Conservation (phyloP, 164 flowering plant genomes). For the Piper longum region DNA sequence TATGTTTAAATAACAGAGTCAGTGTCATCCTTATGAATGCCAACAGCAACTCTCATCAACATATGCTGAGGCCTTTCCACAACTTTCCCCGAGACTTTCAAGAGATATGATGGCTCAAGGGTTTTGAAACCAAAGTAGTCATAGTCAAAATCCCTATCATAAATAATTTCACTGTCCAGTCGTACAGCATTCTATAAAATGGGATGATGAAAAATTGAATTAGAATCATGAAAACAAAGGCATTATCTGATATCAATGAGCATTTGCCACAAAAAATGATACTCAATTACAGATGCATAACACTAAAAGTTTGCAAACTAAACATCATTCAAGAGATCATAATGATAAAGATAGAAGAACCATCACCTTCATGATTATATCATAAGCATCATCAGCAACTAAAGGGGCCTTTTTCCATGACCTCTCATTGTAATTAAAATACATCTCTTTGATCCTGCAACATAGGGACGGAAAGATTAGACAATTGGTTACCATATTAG, state of each 20-base stretch:
- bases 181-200: conserved; percentile 77
- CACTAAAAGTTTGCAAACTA: too few relatives aligned
- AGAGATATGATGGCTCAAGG: conserved; percentile 92
- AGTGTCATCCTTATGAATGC: conserved; percentile 92
- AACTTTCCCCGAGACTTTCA: conserved; percentile 79
- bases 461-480: not conserved
- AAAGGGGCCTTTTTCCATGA: conserved; percentile 78
- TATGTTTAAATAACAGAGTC: conserved; percentile 83
- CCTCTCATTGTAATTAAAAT: conserved; percentile 51
- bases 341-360: not conserved
- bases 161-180: conserved; percentile 91
- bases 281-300: too few relatives aligned
- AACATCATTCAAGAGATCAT: too few relatives aligned
- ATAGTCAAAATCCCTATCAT: conserved; percentile 94
- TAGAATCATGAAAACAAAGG: not conserved
- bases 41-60: conserved; percentile 99
- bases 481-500: not conserved
- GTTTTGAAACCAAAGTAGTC: conserved; percentile 99
- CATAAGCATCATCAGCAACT: conserved; percentile 91
- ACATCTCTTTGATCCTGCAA: conserved; percentile 78
- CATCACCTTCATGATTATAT: conserved; percentile 84
- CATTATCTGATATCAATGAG: not conserved
- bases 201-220: not conserved
- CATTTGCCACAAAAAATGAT: not conserved
- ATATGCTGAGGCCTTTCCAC: conserved; percentile 98